Evolutionary conservation across 169 alveolate genomes (phyloP).

Genomic region (Amoebophrya sp.): DNA sequence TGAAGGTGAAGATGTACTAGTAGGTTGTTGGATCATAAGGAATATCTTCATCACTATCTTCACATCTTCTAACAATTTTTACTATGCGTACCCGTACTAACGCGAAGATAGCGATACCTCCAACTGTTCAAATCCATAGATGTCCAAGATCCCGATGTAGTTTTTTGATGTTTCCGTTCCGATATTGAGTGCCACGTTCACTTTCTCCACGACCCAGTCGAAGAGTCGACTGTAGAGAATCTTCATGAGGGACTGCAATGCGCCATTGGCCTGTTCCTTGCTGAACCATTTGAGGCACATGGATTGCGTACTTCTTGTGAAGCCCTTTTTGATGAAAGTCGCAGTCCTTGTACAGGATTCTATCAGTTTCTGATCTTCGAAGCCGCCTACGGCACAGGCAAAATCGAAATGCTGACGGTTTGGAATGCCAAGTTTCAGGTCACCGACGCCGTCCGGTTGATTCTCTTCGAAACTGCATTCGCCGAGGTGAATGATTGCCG

Average conservation of each 20-base stretch:
- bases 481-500: neutral
- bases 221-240: slow-evolving; percentile 46
- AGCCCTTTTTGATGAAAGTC: neutral
- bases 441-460: neutral
- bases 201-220: slow-evolving; percentile 46
- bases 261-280: neutral
- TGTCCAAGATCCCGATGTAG: slow-evolving; percentile 93
- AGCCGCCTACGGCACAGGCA: neutral
- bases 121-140: slow-evolving; percentile 90
- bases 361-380: neutral
- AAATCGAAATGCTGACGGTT: neutral
- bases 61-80: neutral
- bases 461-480: neutral
- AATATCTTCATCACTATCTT: neutral
- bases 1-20: neutral
- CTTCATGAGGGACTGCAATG: neutral
- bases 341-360: neutral
- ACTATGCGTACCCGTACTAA: neutral
- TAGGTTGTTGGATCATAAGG: neutral
- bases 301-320: neutral
- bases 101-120: neutral
- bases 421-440: neutral
- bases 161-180: slow-evolving; percentile 24
- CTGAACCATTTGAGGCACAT: neutral
- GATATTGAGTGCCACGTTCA: slow-evolving; percentile 30